A percentile compares a stretch with the other conserved stretches of the same genome.
Evolutionary conservation across 1,139 yeast genomes (phyloP).

Genomic region (Yamadazyma atlantica): DNA sequence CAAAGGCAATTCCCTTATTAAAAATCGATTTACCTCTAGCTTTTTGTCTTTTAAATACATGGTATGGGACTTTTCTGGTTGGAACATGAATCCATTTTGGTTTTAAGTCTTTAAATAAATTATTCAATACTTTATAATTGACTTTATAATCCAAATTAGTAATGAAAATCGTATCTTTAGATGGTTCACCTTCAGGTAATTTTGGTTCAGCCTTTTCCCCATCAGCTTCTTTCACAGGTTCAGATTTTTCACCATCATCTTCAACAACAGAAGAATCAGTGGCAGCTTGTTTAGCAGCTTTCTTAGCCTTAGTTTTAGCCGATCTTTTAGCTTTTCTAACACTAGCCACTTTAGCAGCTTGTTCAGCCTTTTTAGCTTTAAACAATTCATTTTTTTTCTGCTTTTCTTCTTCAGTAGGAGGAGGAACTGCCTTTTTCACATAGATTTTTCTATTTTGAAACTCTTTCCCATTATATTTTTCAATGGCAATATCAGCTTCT

Average conservation of each 20-base stretch:
- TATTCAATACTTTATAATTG: slow-evolving; percentile 42
- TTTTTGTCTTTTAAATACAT: slow-evolving; percentile 37
- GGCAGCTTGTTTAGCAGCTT: slow-evolving; percentile 11
- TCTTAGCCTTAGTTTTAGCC: slow-evolving; percentile 16
- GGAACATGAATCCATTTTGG: slow-evolving; percentile 63
- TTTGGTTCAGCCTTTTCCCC: slow-evolving; percentile 17
- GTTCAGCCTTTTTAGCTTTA: slow-evolving; percentile 33
- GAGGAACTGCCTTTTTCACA: slow-evolving; percentile 53
- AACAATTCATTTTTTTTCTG: slow-evolving; percentile 37
- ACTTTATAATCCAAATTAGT: slow-evolving; percentile 56
- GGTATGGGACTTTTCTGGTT: slow-evolving; percentile 42
- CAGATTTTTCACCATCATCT: slow-evolving; percentile 12
- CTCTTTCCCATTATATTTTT: slow-evolving; percentile 41
- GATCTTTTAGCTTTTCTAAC: slow-evolving; percentile 17
- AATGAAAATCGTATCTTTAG: slow-evolving; percentile 55
- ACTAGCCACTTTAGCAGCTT: slow-evolving; percentile 21
- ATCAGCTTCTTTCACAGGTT: slow-evolving; percentile 5
- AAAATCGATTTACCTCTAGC: slow-evolving; percentile 41
- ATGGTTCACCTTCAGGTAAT: slow-evolving; percentile 54
- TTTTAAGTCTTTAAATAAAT: slow-evolving; percentile 45
- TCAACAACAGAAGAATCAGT: slow-evolving; percentile 11
- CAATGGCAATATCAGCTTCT: slow-evolving; percentile 50
- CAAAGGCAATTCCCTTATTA: slow-evolving; percentile 66
- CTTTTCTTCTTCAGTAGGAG: slow-evolving; percentile 50
- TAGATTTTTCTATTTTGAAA: slow-evolving; percentile 49